phyloP scores from a whole-genome alignment of 1,139 yeast genomes.

The Candida tetrigidarum region DNA sequence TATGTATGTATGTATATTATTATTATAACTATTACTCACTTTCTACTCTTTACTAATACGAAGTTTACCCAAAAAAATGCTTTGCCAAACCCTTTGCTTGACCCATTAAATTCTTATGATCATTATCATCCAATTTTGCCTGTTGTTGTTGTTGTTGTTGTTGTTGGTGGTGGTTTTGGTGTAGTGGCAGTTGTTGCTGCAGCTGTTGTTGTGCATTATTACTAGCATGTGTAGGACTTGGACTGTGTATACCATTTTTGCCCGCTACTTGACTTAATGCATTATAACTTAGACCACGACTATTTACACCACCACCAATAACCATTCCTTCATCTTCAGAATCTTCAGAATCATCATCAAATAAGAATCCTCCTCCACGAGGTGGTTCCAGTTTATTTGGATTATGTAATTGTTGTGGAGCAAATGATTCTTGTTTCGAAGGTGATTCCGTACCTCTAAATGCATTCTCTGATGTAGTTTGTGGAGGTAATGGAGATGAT shows the following conservation, averaged over 20 bases:
- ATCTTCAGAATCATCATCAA: slow-evolving; percentile 30
- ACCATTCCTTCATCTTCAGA: slow-evolving; percentile 31
- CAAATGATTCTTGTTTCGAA: slow-evolving; percentile 22
- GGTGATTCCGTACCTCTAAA: slow-evolving; percentile 21
- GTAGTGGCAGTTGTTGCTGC: too few relatives aligned
- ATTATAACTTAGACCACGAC: slow-evolving; percentile 30
- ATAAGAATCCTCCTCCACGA: slow-evolving; percentile 35
- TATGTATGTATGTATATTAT: not conserved
- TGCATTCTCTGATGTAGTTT: slow-evolving; percentile 50
- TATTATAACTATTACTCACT: not conserved
- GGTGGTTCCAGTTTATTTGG: slow-evolving; percentile 4
- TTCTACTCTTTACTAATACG: not conserved
- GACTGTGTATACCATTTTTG: slow-evolving; percentile 40
- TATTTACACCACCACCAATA: slow-evolving; percentile 12
- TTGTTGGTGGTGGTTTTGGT: too few relatives aligned
- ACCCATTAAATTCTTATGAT: slow-evolving; percentile 32
- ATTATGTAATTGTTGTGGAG: slow-evolving; percentile 4
- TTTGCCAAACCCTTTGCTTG: slow-evolving; percentile 47
- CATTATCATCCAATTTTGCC: slow-evolving; percentile 6
- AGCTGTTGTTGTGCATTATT: slow-evolving; percentile 2
- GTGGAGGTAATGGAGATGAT: slow-evolving; percentile 50
- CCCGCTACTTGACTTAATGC: slow-evolving; percentile 59
- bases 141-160: too few relatives aligned
- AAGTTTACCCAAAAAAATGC: slow-evolving; percentile 32
- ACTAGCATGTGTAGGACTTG: slow-evolving; percentile 24